Conservation (phyloP, 208 protist genomes). For the Crithidia fasciculata region DNA sequence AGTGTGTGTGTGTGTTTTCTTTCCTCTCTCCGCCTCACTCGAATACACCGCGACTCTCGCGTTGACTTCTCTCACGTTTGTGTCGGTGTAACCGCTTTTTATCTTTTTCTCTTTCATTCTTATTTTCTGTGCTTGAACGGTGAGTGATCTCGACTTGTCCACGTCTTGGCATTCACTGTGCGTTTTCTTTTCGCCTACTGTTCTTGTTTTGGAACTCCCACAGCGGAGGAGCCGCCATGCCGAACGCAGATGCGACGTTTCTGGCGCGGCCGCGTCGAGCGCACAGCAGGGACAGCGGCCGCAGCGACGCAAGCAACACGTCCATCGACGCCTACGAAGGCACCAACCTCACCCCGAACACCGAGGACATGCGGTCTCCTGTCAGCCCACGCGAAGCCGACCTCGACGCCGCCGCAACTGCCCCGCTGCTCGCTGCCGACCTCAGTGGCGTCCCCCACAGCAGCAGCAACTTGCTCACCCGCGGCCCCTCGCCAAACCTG, state of each 20-base stretch:
- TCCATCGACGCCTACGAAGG: not conserved
- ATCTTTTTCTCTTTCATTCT: conserved; percentile 9
- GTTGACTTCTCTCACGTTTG: not conserved
- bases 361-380: not conserved
- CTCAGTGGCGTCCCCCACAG: not conserved
- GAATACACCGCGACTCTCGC: not conserved
- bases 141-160: not conserved
- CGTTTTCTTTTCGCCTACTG: conserved; percentile 7
- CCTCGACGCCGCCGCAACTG: conserved; percentile 7
- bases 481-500: conserved; percentile 3
- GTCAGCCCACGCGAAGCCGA: conserved; percentile 3
- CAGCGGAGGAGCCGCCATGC: not conserved
- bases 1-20: no score
- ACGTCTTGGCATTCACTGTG: not conserved
- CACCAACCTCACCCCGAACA: not conserved
- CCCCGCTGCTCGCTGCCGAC: conserved; percentile 3
- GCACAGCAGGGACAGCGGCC: not conserved
- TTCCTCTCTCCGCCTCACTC: no score
- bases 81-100: not conserved
- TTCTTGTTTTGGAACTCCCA: not conserved
- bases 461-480: not conserved
- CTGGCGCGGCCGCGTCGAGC: not conserved
- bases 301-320: not conserved
- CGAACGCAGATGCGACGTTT: not conserved
- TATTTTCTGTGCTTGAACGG: not conserved